phyloP scores from a whole-genome alignment of 768 basidiomycete genomes.

The Phylloporus arenicola region DNA sequence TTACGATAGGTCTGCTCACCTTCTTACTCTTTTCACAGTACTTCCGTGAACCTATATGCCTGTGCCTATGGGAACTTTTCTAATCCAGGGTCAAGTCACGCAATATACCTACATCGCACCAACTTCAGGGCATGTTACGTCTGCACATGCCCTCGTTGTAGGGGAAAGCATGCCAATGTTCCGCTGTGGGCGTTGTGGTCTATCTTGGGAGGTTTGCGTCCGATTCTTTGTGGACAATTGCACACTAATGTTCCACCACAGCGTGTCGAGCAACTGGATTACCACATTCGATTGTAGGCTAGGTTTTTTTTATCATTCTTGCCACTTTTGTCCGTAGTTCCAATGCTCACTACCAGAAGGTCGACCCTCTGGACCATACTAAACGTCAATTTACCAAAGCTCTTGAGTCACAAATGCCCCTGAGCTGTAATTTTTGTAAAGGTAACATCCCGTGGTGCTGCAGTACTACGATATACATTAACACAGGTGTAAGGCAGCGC shows the following conservation, averaged over 20 bases:
- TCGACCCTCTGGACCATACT: background rate
- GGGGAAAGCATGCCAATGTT: background rate
- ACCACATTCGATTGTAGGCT: background rate
- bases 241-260: background rate
- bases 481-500: background rate
- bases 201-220: background rate
- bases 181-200: background rate
- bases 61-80: background rate
- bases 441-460: background rate
- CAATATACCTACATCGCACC: background rate
- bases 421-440: background rate
- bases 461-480: background rate
- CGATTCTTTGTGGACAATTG: background rate
- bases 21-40: background rate
- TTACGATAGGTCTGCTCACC: too few relatives aligned
- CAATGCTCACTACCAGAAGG: background rate
- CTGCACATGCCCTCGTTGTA: background rate
- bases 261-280: background rate
- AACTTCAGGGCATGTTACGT: background rate
- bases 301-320: background rate
- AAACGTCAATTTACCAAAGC: too few relatives aligned
- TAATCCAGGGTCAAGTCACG: background rate
- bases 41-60: background rate
- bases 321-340: background rate
- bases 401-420: too few relatives aligned